Evolutionary conservation across 2,329 filamentous ascomycete species (phyloP).

Genomic region (Aspergillus sp.): DNA sequence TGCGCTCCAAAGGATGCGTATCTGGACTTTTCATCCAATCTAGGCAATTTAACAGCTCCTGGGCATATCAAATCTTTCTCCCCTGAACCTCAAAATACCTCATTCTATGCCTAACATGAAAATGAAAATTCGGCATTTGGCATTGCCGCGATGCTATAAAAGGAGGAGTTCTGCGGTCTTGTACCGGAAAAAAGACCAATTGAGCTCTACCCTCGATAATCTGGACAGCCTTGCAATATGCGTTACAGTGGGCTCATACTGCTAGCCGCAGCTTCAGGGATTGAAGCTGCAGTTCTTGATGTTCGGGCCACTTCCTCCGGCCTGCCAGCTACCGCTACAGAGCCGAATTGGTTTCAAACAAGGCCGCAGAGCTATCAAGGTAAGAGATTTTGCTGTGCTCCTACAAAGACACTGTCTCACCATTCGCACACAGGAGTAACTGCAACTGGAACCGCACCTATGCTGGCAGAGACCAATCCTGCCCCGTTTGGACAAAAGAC

Average conservation of each 20-base stretch:
- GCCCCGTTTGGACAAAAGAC: conserved; percentile 62
- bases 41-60: too few species aligned
- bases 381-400: neutral
- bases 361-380: conserved; percentile 2
- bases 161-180: too few species aligned
- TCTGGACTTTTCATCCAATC: too few species aligned
- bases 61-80: too few species aligned
- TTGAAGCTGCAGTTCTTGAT: neutral
- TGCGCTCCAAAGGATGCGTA: too few species aligned
- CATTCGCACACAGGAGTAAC: neutral
- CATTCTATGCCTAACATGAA: too few species aligned
- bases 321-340: neutral
- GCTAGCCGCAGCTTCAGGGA: neutral
- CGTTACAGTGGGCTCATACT: neutral
- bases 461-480: conserved; percentile 68
- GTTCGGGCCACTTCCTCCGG: neutral
- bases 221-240: neutral
- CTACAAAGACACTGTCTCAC: too few species aligned
- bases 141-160: too few species aligned
- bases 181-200: too few species aligned
- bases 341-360: conserved; percentile 1
- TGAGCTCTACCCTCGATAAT: too few species aligned
- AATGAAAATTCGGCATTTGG: too few species aligned
- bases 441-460: conserved; percentile 66
- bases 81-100: too few species aligned